Base-by-base conservation (phyloP, 495 filamentous ascomycete species). In the Bryoglossum gracile region DNA sequence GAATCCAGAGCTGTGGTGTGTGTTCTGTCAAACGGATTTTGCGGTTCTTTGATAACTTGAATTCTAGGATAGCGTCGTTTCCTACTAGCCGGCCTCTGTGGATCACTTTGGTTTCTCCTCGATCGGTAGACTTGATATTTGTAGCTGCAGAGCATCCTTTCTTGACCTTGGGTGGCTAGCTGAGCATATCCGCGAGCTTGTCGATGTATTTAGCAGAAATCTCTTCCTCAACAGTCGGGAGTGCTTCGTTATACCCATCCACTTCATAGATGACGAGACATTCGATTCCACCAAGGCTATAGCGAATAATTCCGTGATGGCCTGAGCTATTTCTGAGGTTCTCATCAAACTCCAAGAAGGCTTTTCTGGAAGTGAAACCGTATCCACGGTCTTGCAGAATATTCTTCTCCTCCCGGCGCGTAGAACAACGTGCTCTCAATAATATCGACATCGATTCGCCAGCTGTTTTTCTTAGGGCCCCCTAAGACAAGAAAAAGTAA, bases 371-470 rank as follows among this genome's bases (percentile, higher is more conserved):
- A 35, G 18, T 37, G 42, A 41, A 37, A 2, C 46, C 46, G 34
- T 50, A 50, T 16, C 46, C 37, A 17, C 24, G 42, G 19, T 41
- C 23, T 4, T 8, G 35, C 16, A 0, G 18, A 3, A 50, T 11
- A 16, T 28, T 17, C 8, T 34, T 32, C n/a, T 16, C 24, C 26
- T 40, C 46, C 46, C 46, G 42, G 1, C 24, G 46, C 13, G 46
- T 50, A n/a, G 37, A 50, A 42, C 17, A 50, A 8, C 21, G 36
- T 42, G 1, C 23, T 30, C 13, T 50, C 46, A 24, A 50, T 30
- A 18, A 50, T 16, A 18, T 50, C 46, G 13, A 34, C 46, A 30
- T 50, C 46, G 24, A 40, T 50, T 8, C 46, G 46, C 46, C 46
- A 50, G 46, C 26, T 21, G n/a, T n/a, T n/a, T 32, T 50, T 13